phyloP scores from a whole-genome alignment of 1,284 basidiomycete genomes.

The Puccinia coronata region DNA sequence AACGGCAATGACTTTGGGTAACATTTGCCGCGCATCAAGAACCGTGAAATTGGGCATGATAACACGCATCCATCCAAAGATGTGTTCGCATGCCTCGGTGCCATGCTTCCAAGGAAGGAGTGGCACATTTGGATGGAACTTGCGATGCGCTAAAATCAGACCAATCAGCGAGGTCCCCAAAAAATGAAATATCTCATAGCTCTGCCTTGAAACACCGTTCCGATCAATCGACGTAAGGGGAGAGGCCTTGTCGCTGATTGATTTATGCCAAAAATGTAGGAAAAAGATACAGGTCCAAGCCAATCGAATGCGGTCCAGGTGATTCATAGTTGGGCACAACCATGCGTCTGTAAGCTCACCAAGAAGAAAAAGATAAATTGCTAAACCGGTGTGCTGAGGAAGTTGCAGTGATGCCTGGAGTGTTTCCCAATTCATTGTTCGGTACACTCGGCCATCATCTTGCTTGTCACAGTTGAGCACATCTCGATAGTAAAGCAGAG shows the following conservation, averaged over 20 bases:
- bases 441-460: background rate
- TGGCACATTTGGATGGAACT: conserved; percentile 12
- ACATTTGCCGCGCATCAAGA: conserved; percentile 20
- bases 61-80: background rate
- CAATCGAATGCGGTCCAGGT: conserved; percentile 17
- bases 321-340: conserved; percentile 14
- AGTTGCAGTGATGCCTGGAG: background rate
- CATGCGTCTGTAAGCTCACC: conserved; percentile 20
- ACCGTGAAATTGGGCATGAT: conserved; percentile 20
- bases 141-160: conserved; percentile 10
- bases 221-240: background rate
- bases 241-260: background rate
- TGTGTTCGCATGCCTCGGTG: conserved; percentile 22
- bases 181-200: conserved; percentile 17
- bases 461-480: conserved; percentile 27
- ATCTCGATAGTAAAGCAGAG: background rate
- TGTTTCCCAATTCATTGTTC: conserved; percentile 11
- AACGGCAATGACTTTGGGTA: conserved; percentile 23
- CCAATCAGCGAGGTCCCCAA: conserved; percentile 7
- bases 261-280: conserved; percentile 15
- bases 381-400: conserved; percentile 2
- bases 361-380: conserved; percentile 17
- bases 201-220: conserved; percentile 10
- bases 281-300: conserved; percentile 12
- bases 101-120: conserved; percentile 38